phyloP scores from a whole-genome alignment of 2,329 filamentous ascomycete genomes.

The Pseudogymnoascus destructans region DNA sequence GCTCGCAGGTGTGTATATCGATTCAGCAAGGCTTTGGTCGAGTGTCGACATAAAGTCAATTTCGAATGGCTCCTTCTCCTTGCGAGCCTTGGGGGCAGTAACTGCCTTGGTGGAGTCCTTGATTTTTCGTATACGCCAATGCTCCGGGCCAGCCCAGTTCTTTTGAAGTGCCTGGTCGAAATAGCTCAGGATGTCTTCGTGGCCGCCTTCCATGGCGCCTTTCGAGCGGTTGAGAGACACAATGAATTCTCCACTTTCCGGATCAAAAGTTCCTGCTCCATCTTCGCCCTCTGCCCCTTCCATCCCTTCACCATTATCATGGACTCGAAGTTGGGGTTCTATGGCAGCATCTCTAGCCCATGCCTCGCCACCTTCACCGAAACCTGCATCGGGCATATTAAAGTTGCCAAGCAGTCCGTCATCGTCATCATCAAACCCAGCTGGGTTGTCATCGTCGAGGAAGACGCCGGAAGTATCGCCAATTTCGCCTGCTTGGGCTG shows the following conservation, averaged over 20 bases:
- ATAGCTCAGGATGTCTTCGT: slow-evolving; percentile 94
- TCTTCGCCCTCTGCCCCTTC: slow-evolving; percentile 38
- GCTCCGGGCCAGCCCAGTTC: slow-evolving; percentile 96
- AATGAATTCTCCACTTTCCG: slow-evolving; percentile 58
- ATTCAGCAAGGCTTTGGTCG: slow-evolving; percentile 54
- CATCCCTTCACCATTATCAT: slow-evolving; percentile 46
- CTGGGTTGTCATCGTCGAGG: slow-evolving; percentile 73
- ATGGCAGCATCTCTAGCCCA: slow-evolving; percentile 87
- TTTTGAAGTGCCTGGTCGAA: slow-evolving; percentile 94
- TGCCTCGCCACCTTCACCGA: slow-evolving; percentile 89
- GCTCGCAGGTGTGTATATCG: slow-evolving; percentile 68
- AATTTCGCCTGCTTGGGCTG: slow-evolving; percentile 37
- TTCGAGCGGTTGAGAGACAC: slow-evolving; percentile 61
- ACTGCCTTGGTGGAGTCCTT: slow-evolving; percentile 60
- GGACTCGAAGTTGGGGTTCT: slow-evolving; percentile 74
- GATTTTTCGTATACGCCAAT: slow-evolving; percentile 93
- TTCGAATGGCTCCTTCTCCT: slow-evolving; percentile 93
- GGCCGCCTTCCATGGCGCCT: slow-evolving; percentile 48
- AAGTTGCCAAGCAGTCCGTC: slow-evolving; percentile 55
- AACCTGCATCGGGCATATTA: slow-evolving; percentile 64
- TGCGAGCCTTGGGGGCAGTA: slow-evolving; percentile 51
- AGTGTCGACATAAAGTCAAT: slow-evolving; percentile 79
- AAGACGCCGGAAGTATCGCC: slow-evolving; percentile 67
- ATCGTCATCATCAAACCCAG: slow-evolving; percentile 73
- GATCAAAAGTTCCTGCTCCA: slow-evolving; percentile 44